Evolutionary conservation across 345 rosid genomes (phyloP), one percentile per base, ranked within the genome.

Genomic region (Brassica rapa): DNA sequence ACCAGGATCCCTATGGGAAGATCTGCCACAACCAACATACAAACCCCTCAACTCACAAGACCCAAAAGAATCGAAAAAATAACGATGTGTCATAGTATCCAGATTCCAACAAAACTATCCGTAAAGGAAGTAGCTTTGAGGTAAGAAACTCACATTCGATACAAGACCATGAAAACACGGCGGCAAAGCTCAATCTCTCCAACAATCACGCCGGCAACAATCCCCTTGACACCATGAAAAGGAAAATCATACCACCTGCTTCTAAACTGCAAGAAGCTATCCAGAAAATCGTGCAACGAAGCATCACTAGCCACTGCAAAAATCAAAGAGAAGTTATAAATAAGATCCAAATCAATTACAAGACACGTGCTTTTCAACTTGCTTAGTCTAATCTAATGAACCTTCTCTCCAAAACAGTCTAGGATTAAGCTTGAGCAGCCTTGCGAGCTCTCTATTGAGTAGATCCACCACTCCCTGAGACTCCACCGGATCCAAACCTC

Each of bases 221-320:
- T 87, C 51, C 93, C 93, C 80, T 91, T 95, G 76, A 84, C 91
- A 73, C 97, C 92, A 70, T 87, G 99, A 78, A 89, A 85, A 30
- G 96, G 96, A 57, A 93, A 93, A 86, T 95, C 99, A 73, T 90
- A 95, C 99, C 99, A 95, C 71, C 98, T 91, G 85, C 88, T 88
- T 79, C 97, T 88, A 85, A 82, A 93, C 27, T 89, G 85, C 43
- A 94, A 74, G 85, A 94, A 94, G 85, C 90, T 86, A 80, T 89
- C 94, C 84, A 94, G 79, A 85, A 91, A 91, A 68, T 81, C 86
- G 56, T 83, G 96, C 88, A 94, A 86, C 3, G 97, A 92, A 67
- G 80, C 72, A 75, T 94, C 96, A 62, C 83, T 69, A 41, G 97
- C 97, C 87, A 92, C 98, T 94, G 80, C 16, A 35, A 35, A 35